Evolutionary conservation across 2,329 filamentous ascomycete genomes (phyloP).

Genomic region (Neofusicoccum laricinum): DNA sequence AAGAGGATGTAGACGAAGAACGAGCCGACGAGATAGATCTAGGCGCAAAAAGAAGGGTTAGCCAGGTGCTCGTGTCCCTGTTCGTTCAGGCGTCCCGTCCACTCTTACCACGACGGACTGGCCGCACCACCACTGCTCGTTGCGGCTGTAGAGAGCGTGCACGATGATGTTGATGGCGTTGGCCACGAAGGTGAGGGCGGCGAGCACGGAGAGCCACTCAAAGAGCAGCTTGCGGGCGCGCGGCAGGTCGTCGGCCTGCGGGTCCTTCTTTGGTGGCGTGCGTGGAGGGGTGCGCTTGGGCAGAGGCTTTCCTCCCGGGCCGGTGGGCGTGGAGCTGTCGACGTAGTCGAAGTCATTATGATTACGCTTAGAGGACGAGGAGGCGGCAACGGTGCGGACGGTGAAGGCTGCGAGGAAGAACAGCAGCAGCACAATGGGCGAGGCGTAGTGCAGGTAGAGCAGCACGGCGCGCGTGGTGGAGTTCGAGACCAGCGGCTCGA

Average conservation of each 20-base stretch:
- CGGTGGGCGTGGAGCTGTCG: slow-evolving; percentile 49
- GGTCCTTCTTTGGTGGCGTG: slow-evolving; percentile 45
- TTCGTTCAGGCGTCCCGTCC: background rate
- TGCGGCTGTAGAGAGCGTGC: slow-evolving; percentile 66
- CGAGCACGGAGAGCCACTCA: slow-evolving; percentile 67
- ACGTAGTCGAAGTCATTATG: slow-evolving; percentile 18
- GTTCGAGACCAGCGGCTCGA: slow-evolving; percentile 10
- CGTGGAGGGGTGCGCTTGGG: slow-evolving; percentile 58
- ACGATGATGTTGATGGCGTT: slow-evolving; percentile 71
- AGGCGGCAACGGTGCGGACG: slow-evolving; percentile 56
- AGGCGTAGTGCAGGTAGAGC: slow-evolving; percentile 53
- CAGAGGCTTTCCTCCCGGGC: slow-evolving; percentile 86
- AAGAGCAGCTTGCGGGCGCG: slow-evolving; percentile 69
- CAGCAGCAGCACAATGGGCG: slow-evolving; percentile 61
- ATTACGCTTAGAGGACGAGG: slow-evolving; percentile 42
- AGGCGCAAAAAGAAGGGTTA: slow-evolving; percentile 16
- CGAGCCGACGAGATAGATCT: slow-evolving; percentile 83
- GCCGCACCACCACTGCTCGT: slow-evolving; percentile 77
- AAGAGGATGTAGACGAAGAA: slow-evolving; percentile 86
- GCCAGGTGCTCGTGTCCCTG: slow-evolving; percentile 20
- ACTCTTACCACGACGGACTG: slow-evolving; percentile 68
- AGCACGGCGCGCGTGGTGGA: slow-evolving; percentile 23
- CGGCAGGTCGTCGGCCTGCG: slow-evolving; percentile 56
- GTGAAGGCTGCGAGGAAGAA: slow-evolving; percentile 65
- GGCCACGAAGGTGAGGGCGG: slow-evolving; percentile 71